Evolutionary conservation across 2,329 filamentous ascomycete species (phyloP), one percentile per base, ranked within the genome.

Genomic region (Pseudogymnoascus pannorum): DNA sequence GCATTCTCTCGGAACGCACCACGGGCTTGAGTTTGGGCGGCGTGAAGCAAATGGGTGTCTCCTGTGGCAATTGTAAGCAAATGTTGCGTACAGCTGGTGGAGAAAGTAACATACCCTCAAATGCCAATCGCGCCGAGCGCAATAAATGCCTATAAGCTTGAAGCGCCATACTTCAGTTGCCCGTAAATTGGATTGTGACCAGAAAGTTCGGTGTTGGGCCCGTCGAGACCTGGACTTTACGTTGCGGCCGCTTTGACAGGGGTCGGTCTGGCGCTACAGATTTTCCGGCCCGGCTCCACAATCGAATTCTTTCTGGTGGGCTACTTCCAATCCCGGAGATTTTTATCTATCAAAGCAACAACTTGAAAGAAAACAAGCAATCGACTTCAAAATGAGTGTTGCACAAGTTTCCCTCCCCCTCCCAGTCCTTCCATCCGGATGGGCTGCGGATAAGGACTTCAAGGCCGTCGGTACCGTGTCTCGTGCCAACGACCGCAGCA

Each of bases 361-460:
- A 31, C 26, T 29, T 54, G 44, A 5, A 9, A 12, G n/a, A 54
- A 31, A 54, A 31, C n/a, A 54, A 54, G 26, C 26, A 54, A 54
- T 54, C 44, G n/a, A 54, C 44, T 44, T 54, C 44, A 58, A 58
- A 40, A 58, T 58, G 57, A 58, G 18, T 58, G 31, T 40, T 59
- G 65, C 64, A 20, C 64, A 69, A 63, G 66, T 89, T 65, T 76
- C 79, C 62, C 79, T 87, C 64, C 81, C 87, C 18, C 82, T 97
- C 51, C 92, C 92, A 57, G 75, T 84, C 71, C 84, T 97, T 60
- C 86, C 92, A 57, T 81, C 83, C 71, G 91, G 86, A 69, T 97
- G 93, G 92, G 80, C 83, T 51, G 88, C 85, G 65, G 92, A 96
- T 64, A 96, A 95, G 76, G 91, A 95, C 76, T 96, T 97, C 84